Base-by-base conservation (phyloP, 345 rosid species). In the Brassica cretica region DNA sequence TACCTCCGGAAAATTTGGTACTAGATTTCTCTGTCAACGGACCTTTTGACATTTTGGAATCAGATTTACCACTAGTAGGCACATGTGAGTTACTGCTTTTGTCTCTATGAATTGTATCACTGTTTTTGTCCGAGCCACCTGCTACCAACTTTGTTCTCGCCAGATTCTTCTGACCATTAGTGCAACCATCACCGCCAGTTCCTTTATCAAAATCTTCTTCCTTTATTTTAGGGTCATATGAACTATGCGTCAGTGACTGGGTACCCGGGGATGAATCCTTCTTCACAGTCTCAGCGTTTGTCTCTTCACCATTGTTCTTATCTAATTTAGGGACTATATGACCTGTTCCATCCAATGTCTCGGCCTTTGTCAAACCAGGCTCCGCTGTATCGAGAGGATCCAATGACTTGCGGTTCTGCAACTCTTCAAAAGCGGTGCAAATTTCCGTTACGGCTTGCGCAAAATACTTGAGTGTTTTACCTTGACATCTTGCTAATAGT, bases 371-470 rank as follows among this genome's bases (percentile, higher is more conserved):
- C 78, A 78, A 82, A 84, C 81, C 85, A 76, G 83, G 84, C 77
- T 80, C 90, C 33, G 70, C 53, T 55, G 74, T 83, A 83, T 86
- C 86, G 81, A 75, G 67, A 71, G 87, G 70, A 72, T 85, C 75
- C 25, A 74, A 73, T 44, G 86, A 80, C 27, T 86, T 91, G 77
- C 77, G 81, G 76, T 85, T 82, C 65, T 84, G 88, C 70, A 83
- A 82, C 81, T 85, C 88, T 64, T 93, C 93, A 85, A 91, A 96
- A 51, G 88, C 97, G 44, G 79, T 73, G 76, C 86, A 91, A 35
- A 93, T 96, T 73, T 93, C 97, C 83, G 84, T 82, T 37, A 90
- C 96, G 66, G 99, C 99, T 85, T 84, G 93, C 63, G 88, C 68
- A 82, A 93, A 96, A 80, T 73, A 74, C 84, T 87, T 96, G 41